Evolutionary conservation across 1,284 basidiomycete species (phyloP), one percentile per base, ranked within the genome.

Genomic region (Psilocybe mexicana): DNA sequence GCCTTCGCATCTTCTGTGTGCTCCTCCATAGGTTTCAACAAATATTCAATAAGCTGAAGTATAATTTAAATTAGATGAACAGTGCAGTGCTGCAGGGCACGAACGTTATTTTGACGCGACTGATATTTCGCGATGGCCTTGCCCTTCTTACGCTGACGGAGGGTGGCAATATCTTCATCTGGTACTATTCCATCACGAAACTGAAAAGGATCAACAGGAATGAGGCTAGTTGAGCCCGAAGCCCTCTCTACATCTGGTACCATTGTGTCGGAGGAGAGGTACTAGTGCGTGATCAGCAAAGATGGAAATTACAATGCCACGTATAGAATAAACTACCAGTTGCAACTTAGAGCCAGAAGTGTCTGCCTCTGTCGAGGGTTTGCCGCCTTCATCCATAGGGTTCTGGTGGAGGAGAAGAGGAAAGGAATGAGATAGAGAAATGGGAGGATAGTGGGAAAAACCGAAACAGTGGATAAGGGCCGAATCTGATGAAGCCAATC

Each of bases 11-110:
- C 89, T 60, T 83, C 80, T 0, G 89, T 91, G 68, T 96, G 92
- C 43, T 87, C 85, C 51, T 92, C 88, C 85, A 96, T 91, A 1
- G 94, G 85, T 74, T 97, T 98, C 55, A 98, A 83, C 58, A 98
- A 75, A 23, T 84, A 83, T 36, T 77, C 72, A 63, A 98, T 98
- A 63, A 96, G 88, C 83, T 93, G 65, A 54, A 35, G 57, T 26
- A 48, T 50, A 52, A 55, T 59, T 43, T 44, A 44, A 46, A 60
- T 52, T 57, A 35, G 58, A n/a, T 25, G 25, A 57, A 51, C 38
- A 28, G 54, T 59, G 55, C 42, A 36, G 24, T 51, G 30, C 49
- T 40, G 50, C 45, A 48, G 52, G 64, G 47, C 36, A 75, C 79
- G 42, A 57, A 91, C 90, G 60, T 85, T 78, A 78, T 98, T 98